A percentile compares a stretch with the other conserved stretches of the same genome.
phyloP scores from a whole-genome alignment of 257 asterid species.

The Nemophila menziesii region DNA sequence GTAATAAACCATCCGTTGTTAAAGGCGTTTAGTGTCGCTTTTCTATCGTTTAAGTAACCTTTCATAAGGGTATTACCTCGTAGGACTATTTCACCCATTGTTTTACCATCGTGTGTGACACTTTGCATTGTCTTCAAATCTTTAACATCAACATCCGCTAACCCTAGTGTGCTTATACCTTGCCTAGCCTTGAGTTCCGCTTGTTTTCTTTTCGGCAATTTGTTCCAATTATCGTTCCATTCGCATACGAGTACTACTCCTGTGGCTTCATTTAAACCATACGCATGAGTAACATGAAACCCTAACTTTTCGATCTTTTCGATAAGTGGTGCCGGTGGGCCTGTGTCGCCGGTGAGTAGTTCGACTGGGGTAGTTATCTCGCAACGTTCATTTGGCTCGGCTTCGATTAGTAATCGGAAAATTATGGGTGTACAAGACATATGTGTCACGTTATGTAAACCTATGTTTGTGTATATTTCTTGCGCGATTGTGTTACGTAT shows the following conservation, averaged over 20 bases:
- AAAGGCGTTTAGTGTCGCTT: slow-evolving; percentile 39
- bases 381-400: slow-evolving; percentile 42
- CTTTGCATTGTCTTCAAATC: slow-evolving; percentile 47
- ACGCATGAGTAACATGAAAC: slow-evolving; percentile 68
- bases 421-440: slow-evolving; percentile 83
- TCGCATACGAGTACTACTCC: slow-evolving; percentile 86
- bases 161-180: slow-evolving; percentile 48
- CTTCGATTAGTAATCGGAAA: slow-evolving; percentile 50
- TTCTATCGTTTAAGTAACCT: slow-evolving; percentile 57
- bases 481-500: slow-evolving; percentile 55
- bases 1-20: slow-evolving; percentile 68
- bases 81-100: slow-evolving; percentile 66
- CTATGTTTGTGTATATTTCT: slow-evolving; percentile 51
- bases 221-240: slow-evolving; percentile 56
- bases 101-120: slow-evolving; percentile 45
- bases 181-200: slow-evolving; percentile 59
- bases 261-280: slow-evolving; percentile 84
- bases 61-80: slow-evolving; percentile 81
- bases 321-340: slow-evolving; percentile 61
- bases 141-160: slow-evolving; percentile 64
- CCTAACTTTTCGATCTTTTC: slow-evolving; percentile 49
- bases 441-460: slow-evolving; percentile 54
- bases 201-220: slow-evolving; percentile 22
- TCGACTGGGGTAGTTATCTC: slow-evolving; percentile 22
- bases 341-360: slow-evolving; percentile 71